These are phyloP conservation scores for Cubamyces lactineus DNA, from an alignment of 768 basidiomycete species.

Conservation along the genomic window DNA sequence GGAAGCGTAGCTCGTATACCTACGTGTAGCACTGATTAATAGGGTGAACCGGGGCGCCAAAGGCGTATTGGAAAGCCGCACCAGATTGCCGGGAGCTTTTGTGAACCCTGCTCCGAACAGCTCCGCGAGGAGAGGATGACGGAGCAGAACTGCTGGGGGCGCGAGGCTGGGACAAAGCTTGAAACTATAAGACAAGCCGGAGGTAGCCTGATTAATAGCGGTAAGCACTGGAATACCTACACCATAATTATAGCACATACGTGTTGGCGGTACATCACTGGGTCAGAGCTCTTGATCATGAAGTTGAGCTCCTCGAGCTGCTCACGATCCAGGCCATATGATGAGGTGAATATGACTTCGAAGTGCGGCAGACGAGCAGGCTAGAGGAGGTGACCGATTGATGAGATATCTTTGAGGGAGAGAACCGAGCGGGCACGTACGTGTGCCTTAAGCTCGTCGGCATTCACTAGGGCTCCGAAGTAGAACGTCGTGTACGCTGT, in stretches of 20 bases:
- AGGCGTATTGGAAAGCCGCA: slow-evolving; percentile 31
- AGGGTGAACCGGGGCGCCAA: background rate
- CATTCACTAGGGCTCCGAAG: slow-evolving; percentile 66
- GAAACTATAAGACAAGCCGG: slow-evolving; percentile 56
- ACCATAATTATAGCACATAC: slow-evolving; percentile 23
- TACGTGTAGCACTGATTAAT: slow-evolving; percentile 32
- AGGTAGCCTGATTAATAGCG: slow-evolving; percentile 8
- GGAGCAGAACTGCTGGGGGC: slow-evolving; percentile 60
- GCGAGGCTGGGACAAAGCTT: slow-evolving; percentile 49
- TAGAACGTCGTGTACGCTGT: slow-evolving; percentile 79
- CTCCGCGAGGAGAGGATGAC: slow-evolving; percentile 67
- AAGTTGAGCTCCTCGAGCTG: slow-evolving; percentile 77
- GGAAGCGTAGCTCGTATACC: slow-evolving; percentile 87
- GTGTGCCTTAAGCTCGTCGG: slow-evolving; percentile 41
- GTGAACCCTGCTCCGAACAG: slow-evolving; percentile 85
- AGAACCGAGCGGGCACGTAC: slow-evolving; percentile 36
- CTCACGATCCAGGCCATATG: slow-evolving; percentile 71
- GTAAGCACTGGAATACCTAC: slow-evolving; percentile 11
- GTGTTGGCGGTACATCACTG: slow-evolving; percentile 35
- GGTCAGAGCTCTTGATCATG: slow-evolving; percentile 52
- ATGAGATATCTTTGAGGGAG: background rate
- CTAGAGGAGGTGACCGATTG: slow-evolving; percentile 34
- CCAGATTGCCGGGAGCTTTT: slow-evolving; percentile 60
- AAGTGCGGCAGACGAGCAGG: slow-evolving; percentile 57
- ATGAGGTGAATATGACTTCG: slow-evolving; percentile 71